A percentile compares a stretch with the other conserved stretches of the same genome.
Conservation (phyloP, 352 stramenopile species). For the Phytophthora megakarya region DNA sequence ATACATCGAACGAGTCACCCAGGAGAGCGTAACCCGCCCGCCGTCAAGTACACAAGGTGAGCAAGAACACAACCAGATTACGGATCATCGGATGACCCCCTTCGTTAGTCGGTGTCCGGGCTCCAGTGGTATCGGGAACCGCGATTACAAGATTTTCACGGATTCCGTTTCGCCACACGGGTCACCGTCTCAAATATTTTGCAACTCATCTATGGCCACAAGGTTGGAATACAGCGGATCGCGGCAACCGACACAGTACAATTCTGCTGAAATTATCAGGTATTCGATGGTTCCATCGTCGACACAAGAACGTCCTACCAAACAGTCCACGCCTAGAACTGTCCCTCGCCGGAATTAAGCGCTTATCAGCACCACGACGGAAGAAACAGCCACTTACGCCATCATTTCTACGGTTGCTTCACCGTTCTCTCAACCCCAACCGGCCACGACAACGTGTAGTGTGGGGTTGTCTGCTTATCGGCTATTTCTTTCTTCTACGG, state of each 20-base stretch:
- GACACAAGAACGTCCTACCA: background rate
- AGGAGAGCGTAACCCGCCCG: too few relatives aligned
- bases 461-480: slow-evolving; percentile 28
- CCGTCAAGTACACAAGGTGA: too few relatives aligned
- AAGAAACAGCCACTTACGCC: slow-evolving; percentile 20
- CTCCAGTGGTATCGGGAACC: too few relatives aligned
- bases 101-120: too few relatives aligned
- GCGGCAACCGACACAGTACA: slow-evolving; percentile 5
- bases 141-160: too few relatives aligned
- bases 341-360: slow-evolving; percentile 5
- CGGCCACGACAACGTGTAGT: slow-evolving; percentile 11
- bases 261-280: slow-evolving; percentile 6
- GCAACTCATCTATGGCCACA: too few relatives aligned
- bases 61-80: too few relatives aligned
- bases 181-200: too few relatives aligned
- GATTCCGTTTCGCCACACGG: too few relatives aligned
- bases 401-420: background rate
- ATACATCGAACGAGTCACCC: too few relatives aligned
- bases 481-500: slow-evolving; percentile 11
- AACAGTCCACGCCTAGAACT: background rate
- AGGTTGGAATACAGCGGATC: too few relatives aligned
- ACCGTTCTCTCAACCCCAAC: background rate
- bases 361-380: background rate
- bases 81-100: too few relatives aligned
- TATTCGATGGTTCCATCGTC: slow-evolving; percentile 11